Conservation (phyloP, 352 stramenopile species). For the Globisporangium carolinianum region DNA sequence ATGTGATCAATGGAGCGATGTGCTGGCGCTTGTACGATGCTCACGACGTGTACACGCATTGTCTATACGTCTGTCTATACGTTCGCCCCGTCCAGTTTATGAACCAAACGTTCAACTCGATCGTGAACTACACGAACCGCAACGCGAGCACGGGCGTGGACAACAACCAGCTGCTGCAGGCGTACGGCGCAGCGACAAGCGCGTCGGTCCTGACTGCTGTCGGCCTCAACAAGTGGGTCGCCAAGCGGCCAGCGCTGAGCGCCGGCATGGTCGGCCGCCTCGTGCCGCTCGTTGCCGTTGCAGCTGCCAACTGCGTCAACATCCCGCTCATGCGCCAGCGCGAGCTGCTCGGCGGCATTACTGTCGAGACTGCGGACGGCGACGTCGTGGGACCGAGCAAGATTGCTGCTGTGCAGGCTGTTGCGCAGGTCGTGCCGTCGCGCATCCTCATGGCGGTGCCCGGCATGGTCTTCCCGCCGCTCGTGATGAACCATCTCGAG, state of each 20-base stretch:
- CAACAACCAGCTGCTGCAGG: conserved; percentile 68
- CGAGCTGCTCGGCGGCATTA: conserved; percentile 77
- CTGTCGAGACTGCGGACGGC: conserved; percentile 61
- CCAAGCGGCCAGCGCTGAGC: conserved; percentile 49
- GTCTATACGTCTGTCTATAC: neutral
- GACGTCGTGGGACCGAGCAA: conserved; percentile 66
- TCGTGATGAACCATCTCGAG: conserved; percentile 84
- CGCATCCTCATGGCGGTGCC: conserved; percentile 83
- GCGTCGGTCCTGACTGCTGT: conserved; percentile 78
- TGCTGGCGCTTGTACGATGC: neutral
- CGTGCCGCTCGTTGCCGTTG: conserved; percentile 81
- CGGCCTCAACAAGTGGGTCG: conserved; percentile 68
- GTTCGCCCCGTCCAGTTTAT: conserved; percentile 35
- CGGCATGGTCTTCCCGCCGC: conserved; percentile 76
- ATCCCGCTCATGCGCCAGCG: conserved; percentile 87
- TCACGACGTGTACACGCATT: neutral
- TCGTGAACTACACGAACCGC: conserved; percentile 91
- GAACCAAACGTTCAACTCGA: conserved; percentile 91
- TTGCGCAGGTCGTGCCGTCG: conserved; percentile 80
- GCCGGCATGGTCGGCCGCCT: conserved; percentile 55
- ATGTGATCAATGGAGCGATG: neutral
- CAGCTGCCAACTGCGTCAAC: conserved; percentile 86
- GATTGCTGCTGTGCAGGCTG: conserved; percentile 60
- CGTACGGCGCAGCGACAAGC: conserved; percentile 72
- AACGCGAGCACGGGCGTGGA: conserved; percentile 86